Conservation (phyloP, 1,284 basidiomycete genomes). For the Ustilago hordei region DNA sequence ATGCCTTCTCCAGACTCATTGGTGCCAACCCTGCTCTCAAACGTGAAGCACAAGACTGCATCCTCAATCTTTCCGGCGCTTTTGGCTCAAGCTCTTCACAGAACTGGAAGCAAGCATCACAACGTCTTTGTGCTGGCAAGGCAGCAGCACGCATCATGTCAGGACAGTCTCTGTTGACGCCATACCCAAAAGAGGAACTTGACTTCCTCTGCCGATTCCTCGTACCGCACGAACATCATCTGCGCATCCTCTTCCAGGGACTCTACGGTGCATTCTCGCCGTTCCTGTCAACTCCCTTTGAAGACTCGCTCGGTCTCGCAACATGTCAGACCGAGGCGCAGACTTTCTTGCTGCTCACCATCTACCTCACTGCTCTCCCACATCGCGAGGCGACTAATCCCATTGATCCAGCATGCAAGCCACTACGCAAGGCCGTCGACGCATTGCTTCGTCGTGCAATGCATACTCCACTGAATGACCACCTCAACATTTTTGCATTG, state of each 20-base stretch:
- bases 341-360: constrained; percentile 35
- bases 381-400: constrained; percentile 31
- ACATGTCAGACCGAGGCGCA: constrained; percentile 33
- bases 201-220: constrained; percentile 19
- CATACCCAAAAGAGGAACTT: constrained; percentile 28
- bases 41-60: constrained; percentile 28
- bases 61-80: constrained; percentile 26
- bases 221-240: constrained; percentile 25
- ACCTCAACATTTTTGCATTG: constrained; percentile 45
- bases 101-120: constrained; percentile 27
- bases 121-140: constrained; percentile 36
- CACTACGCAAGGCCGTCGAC: constrained; percentile 40
- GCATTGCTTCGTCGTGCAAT: constrained; percentile 34
- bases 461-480: constrained; percentile 28
- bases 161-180: constrained; percentile 6
- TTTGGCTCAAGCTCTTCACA: constrained; percentile 8
- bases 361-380: constrained; percentile 36
- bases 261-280: constrained; percentile 41
- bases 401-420: constrained; percentile 7
- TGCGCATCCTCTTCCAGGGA: constrained; percentile 37
- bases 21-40: constrained; percentile 28
- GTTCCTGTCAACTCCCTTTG: constrained; percentile 40
- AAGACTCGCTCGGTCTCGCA: constrained; percentile 27
- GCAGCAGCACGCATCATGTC: constrained; percentile 33
- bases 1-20: constrained; percentile 39